Evolutionary conservation across 2,329 filamentous ascomycete species (phyloP), one percentile per base, ranked within the genome.

Genomic region (Aureobasidium sp.): DNA sequence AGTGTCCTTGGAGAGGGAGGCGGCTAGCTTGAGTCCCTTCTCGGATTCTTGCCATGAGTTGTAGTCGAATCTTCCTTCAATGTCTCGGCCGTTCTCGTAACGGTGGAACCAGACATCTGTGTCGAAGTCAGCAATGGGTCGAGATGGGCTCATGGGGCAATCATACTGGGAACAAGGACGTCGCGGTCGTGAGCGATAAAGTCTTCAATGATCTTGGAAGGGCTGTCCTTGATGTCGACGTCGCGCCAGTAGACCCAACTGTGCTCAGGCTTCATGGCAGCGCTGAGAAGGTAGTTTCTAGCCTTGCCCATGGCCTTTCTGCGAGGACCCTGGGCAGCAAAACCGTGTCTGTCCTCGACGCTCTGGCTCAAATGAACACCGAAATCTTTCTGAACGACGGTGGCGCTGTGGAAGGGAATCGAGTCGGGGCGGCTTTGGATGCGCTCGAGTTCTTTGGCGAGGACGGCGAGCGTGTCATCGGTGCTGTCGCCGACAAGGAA

Each of bases 161-260:
- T 56, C 90, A 71, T 87, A 97, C 92, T 99, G 0, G 94, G 94
- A 68, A 97, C 93, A 62, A 99, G 78, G 63, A 99, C 84, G 74
- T 99, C 94, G 71, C 87, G 87, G 74, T 99, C 90, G 71, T 97
- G 94, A 22, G 90, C 90, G 69, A 96, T 89, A 68, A 99, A 95
- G 71, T 99, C 94, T 77, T 99, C 92, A 37, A 99, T 80, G 64
- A 99, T 95, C 71, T 84, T 87, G 66, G 84, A 82, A 1, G 93
- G 91, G 73, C 89, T 96, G 72, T 99, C 92, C 51, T 90, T 86
- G 69, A 99, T 97, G 75, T 99, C 94, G 55, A 96, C 92, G 74
- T 99, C 94, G 64, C 94, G 86, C 94, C 94, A 99, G 75, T 97
- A 97, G 9, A 97, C 92, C 94, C 94, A 99, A 9, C 91, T 93